A percentile compares a stretch with the other conserved stretches of the same genome.
Conservation (phyloP, 768 basidiomycete genomes). For the Dioszegia hungarica region DNA sequence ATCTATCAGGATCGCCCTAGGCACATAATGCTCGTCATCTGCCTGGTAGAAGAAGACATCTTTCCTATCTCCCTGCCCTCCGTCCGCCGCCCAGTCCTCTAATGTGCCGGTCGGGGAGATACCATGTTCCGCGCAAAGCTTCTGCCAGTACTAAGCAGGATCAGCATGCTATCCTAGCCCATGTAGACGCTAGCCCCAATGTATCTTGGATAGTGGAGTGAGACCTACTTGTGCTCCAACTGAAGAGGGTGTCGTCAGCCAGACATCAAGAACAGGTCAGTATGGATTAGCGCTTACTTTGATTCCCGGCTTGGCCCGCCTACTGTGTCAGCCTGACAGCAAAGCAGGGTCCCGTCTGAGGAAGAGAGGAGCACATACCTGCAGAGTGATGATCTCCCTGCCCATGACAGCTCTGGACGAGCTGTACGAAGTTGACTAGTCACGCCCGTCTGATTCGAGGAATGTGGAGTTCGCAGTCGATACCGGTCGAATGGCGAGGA, state of each 20-base stretch:
- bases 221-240: conserved; percentile 70
- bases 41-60: conserved; percentile 99
- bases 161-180: background rate
- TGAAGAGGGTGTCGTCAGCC: conserved; percentile 41
- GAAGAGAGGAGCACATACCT: too few relatives aligned
- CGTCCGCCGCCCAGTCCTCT: conserved; percentile 94
- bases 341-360: too few relatives aligned
- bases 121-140: conserved; percentile 95
- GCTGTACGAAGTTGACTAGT: too few relatives aligned
- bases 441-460: background rate
- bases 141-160: conserved; percentile 81
- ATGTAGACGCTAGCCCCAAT: background rate
- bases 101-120: conserved; percentile 92
- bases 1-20: conserved; percentile 86
- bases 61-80: conserved; percentile 75
- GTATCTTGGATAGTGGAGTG: background rate
- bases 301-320: conserved; percentile 88
- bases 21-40: conserved; percentile 99
- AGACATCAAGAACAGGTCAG: too few relatives aligned
- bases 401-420: conserved; percentile 43
- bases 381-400: conserved; percentile 50
- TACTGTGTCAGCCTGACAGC: conserved; percentile 42
- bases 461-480: too few relatives aligned
- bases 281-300: conserved; percentile 60
- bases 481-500: too few relatives aligned